Conservation (phyloP, 2,329 filamentous ascomycete genomes). For the Elsinoe fawcettii region DNA sequence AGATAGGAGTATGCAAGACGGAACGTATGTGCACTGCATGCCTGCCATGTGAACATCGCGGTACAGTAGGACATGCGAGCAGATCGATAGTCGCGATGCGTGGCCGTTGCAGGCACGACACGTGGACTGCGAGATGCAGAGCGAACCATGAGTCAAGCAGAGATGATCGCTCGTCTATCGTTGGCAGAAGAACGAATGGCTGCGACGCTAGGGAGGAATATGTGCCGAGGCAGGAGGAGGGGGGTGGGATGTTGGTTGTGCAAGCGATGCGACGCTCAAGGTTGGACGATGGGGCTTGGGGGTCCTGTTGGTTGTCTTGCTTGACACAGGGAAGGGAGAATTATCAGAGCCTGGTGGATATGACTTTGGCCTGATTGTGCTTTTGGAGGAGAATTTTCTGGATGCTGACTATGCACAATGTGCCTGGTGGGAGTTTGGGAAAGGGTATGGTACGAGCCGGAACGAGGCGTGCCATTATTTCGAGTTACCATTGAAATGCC, state of each 20-base stretch:
- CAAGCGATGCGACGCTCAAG: conserved; percentile 2
- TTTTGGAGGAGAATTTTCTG: not conserved
- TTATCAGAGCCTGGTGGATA: not conserved
- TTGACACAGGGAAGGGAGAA: not conserved
- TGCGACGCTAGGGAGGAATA: conserved; percentile 1
- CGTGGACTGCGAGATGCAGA: not conserved
- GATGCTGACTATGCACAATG: not conserved
- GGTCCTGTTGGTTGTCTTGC: not conserved
- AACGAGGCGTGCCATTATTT: conserved; percentile 4
- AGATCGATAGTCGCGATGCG: conserved; percentile 1
- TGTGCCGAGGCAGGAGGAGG: conserved; percentile 3
- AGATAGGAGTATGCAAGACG: too few relatives aligned
- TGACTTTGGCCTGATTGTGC: not conserved
- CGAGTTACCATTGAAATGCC: not conserved
- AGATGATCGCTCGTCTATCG: not conserved
- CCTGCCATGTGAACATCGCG: not conserved
- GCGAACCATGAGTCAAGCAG: not conserved
- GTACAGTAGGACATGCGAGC: not conserved
- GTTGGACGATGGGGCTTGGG: not conserved
- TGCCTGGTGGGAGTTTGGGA: not conserved
- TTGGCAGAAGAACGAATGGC: not conserved
- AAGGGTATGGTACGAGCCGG: not conserved
- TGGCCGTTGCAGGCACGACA: not conserved
- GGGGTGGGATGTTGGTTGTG: not conserved
- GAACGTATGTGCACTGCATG: not conserved